These are phyloP conservation scores for Cyclocybe cylindracea DNA, from an alignment of 768 basidiomycete species.

Conservation along the genomic window DNA sequence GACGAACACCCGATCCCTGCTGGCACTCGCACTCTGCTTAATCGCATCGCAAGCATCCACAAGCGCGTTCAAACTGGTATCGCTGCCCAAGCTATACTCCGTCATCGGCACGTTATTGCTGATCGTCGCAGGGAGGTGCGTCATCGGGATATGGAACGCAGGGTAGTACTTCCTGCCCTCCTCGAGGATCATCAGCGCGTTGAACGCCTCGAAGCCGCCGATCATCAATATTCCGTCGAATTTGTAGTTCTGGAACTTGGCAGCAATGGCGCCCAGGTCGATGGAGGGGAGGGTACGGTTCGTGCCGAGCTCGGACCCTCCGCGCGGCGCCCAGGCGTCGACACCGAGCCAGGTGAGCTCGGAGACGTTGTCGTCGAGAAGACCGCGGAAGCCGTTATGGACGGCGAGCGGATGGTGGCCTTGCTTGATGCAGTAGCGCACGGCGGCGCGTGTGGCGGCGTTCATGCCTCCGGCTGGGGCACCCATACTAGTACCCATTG, in stretches of 20 bases:
- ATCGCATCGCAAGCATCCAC: constrained; percentile 98
- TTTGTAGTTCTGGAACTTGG: constrained; percentile 85
- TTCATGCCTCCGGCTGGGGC: constrained; percentile 99
- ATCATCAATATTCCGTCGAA: constrained; percentile 85
- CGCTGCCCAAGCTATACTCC: constrained; percentile 92
- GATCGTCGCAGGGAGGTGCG: constrained; percentile 93
- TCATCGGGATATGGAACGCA: constrained; percentile 93
- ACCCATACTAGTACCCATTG: constrained; percentile 65
- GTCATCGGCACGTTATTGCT: constrained; percentile 99
- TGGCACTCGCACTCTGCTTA: constrained; percentile 97
- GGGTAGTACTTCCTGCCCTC: constrained; percentile 83
- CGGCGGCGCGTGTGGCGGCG: constrained; percentile 92
- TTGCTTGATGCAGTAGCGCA: constrained; percentile 88
- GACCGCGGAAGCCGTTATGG: constrained; percentile 94
- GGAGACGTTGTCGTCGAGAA: constrained; percentile 85
- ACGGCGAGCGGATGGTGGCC: constrained; percentile 93
- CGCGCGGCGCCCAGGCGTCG: constrained; percentile 94
- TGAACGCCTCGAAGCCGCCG: constrained; percentile 96
- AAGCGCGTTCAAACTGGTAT: constrained; percentile 96
- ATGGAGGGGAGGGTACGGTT: constrained; percentile 86
- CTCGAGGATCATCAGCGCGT: constrained; percentile 74
- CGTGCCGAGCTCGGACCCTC: constrained; percentile 97
- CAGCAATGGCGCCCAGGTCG: constrained; percentile 86
- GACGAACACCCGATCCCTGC: constrained; percentile 93
- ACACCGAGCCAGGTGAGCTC: constrained; percentile 96